Percentiles rank a stretch among this genome's conserved stretches.
Conservation (phyloP, 441 rosid species). For the Jatropha multifida region DNA sequence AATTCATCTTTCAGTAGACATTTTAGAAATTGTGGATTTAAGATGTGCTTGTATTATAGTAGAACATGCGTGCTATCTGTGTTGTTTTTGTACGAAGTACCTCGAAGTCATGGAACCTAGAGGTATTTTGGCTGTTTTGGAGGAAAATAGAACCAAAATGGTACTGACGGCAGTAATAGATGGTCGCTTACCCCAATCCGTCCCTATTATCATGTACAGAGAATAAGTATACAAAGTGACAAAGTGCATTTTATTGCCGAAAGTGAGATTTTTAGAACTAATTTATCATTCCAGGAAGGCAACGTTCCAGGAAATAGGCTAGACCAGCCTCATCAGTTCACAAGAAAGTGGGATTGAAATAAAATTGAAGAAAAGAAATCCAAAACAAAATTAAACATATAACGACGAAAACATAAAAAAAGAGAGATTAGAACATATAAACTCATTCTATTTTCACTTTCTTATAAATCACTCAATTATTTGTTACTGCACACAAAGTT, state of each 20-base stretch:
- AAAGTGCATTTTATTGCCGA: not conserved
- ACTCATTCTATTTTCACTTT: constrained; percentile 40
- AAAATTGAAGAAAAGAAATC: not conserved
- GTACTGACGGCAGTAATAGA: not conserved
- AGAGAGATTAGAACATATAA: constrained; percentile 23
- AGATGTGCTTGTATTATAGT: too few species aligned
- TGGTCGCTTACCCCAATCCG: not conserved
- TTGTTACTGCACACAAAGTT: constrained; percentile 74
- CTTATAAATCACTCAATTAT: constrained; percentile 55
- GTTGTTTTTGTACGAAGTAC: not conserved
- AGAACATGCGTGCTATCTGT: too few species aligned
- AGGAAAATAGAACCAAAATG: constrained; percentile 2
- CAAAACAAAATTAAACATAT: not conserved
- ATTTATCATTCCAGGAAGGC: not conserved
- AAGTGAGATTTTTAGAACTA: not conserved
- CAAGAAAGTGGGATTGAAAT: not conserved
- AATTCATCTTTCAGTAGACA: not conserved
- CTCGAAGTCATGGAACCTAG: not conserved
- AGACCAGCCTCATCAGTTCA: not conserved
- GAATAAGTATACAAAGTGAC: not conserved
- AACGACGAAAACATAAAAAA: not conserved
- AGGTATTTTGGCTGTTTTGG: not conserved
- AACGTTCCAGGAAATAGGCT: constrained; percentile 11
- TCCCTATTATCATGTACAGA: not conserved
- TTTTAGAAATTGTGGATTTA: too few species aligned